Evolutionary conservation across 352 stramenopile genomes (phyloP), one percentile per base, ranked within the genome.

Genomic region (Globisporangium emineosum): DNA sequence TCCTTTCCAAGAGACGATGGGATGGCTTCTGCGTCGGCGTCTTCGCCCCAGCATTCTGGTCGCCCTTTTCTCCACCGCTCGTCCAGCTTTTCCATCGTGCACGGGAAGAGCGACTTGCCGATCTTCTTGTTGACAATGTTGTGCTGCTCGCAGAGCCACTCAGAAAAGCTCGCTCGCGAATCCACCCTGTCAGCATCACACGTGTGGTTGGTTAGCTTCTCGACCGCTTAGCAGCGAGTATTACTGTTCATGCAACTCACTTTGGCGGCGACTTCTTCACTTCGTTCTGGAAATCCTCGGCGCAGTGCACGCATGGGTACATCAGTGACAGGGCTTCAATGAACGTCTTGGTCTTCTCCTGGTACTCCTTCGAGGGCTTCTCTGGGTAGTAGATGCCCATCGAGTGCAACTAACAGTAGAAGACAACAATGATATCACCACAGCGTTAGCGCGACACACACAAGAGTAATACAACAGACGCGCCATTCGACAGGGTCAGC

Each of bases 41-140:
- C 70, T 56, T 93, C 72, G 33, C 81, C 81, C 90, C 88, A 97
- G 67, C 90, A 98, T 27, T 72, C 82, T 2, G 90, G 71, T 12
- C 77, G 89, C 4, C 96, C 97, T 50, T 93, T 98, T 43, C 87
- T 78, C 97, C 97, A 99, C 64, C 96, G 79, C 70, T 98, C 85
- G 67, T 99, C 90, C 19, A 99, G 78, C 27, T 88, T 95, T 30
- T 92, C 71, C 64, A 98, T 93, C 45, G 84, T 90, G 71, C 97
- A 99, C 51, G 92, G 64, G 76, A 99, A 99, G 5, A 90, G 32
- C 17, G 88, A 79, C 70, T 99, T 99, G 62, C 94, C 88, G 57
- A 99, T 85, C 76, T 99, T 99, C 72, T 96, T 85, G 78, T 99
- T 99, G 32, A 99, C 97, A 53, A 94, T 75, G 77, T 99, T 99